phyloP scores from a whole-genome alignment of 2,329 filamentous ascomycete genomes.

The Botrytis porri region DNA sequence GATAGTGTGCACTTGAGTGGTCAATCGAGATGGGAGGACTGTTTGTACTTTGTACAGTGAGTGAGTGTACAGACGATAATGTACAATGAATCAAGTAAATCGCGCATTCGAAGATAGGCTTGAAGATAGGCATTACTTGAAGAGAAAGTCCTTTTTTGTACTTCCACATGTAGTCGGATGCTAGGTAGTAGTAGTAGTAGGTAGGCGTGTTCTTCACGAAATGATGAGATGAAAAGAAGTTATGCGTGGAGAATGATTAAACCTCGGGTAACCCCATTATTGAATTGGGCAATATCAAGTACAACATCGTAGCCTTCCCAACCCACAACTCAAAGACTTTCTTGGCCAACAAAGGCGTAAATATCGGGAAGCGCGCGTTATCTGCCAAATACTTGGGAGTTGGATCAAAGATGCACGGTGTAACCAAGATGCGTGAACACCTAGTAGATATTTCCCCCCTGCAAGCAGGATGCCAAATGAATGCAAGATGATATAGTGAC shows the following conservation, averaged over 20 bases:
- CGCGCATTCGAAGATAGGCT: background rate
- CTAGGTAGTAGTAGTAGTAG: background rate
- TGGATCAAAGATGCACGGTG: background rate
- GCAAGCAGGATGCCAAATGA: background rate
- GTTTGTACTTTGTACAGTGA: background rate
- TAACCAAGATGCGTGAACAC: background rate
- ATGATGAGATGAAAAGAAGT: background rate
- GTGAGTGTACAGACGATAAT: conserved; percentile 9
- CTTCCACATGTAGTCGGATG: background rate
- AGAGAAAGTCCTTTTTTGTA: background rate
- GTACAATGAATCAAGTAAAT: conserved; percentile 5
- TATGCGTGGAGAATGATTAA: background rate
- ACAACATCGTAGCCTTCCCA: background rate
- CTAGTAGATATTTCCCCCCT: background rate
- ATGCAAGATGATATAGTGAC: conserved; percentile 2
- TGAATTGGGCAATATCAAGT: background rate
- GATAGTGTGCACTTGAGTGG: background rate
- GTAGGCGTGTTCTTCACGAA: background rate
- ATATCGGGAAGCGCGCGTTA: conserved; percentile 16
- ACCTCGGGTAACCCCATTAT: background rate
- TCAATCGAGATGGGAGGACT: background rate
- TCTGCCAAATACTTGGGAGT: background rate
- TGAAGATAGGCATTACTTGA: background rate
- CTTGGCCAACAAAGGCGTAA: background rate
- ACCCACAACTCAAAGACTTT: background rate